These are phyloP conservation scores for Capsella rubella DNA, from an alignment of 441 rosid species.

Conservation along the genomic window DNA sequence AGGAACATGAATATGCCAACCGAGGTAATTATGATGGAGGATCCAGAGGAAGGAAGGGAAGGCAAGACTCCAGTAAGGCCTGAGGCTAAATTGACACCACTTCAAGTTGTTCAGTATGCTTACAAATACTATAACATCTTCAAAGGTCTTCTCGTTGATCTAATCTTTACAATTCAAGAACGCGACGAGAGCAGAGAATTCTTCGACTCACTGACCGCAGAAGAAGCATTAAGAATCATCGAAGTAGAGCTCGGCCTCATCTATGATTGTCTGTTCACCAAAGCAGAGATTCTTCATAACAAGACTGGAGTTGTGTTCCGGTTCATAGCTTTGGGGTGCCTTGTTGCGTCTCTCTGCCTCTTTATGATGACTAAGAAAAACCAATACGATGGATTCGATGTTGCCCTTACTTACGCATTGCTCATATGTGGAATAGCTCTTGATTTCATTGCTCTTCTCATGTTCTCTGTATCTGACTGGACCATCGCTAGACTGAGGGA, in stretches of 20 bases:
- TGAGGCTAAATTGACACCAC: background rate
- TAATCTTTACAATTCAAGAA: conserved; percentile 51
- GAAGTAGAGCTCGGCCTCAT: conserved; percentile 60
- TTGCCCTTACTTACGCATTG: conserved; percentile 48
- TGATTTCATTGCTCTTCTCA: conserved; percentile 45
- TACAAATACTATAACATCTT: conserved; percentile 44
- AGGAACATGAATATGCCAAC: conserved; percentile 47
- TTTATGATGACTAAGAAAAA: conserved; percentile 25
- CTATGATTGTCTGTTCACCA: conserved; percentile 59
- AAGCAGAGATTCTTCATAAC: conserved; percentile 45
- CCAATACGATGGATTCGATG: conserved; percentile 30
- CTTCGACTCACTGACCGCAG: conserved; percentile 8
- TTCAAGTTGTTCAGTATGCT: conserved; percentile 47
- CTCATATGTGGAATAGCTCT: conserved; percentile 49
- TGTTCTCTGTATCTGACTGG: conserved; percentile 50
- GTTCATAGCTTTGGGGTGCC: conserved; percentile 36
- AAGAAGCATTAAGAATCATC: conserved; percentile 47
- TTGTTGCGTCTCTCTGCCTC: conserved; percentile 35
- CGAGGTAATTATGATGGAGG: conserved; percentile 40
- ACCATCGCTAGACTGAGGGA: conserved; percentile 28
- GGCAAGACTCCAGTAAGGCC: conserved; percentile 15
- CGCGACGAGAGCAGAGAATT: conserved; percentile 45
- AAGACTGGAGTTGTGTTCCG: conserved; percentile 28
- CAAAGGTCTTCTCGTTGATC: conserved; percentile 54
- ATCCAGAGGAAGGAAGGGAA: conserved; percentile 48